Evolutionary conservation across 2,329 filamentous ascomycete genomes (phyloP), one percentile per base, ranked within the genome.

Genomic region (Neofusicoccum ribis): DNA sequence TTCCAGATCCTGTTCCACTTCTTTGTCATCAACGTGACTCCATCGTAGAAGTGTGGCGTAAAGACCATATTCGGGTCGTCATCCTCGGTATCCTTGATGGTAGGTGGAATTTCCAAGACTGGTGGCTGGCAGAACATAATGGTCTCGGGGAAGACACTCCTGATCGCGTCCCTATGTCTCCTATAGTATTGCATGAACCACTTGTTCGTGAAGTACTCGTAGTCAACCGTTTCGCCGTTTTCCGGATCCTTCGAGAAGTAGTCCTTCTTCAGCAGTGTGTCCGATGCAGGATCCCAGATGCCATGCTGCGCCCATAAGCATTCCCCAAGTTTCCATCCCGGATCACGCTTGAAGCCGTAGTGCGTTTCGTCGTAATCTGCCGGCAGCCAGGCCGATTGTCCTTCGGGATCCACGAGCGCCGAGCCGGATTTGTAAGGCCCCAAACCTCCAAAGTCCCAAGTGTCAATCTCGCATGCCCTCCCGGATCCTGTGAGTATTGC

Each of bases 1-100:
- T 99, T 99, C 91, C 95, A 99, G 15, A 90, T 88, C 44, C 93
- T 90, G 74, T 98, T 99, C 95, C 95, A 99, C 77, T 97, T 96
- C 80, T 99, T 99, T 12, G 92, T 98, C 85, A 99, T 91, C 3
- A 99, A 83, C 0, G 95, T 99, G 64, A 99, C 90, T 11, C 95
- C 95, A 71, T 99, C 95, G 77, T 99, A 99, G 75, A 92, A 99
- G 78, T 99, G 95, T 1, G 93, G 92, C 9, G 95, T 90, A 76
- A 97, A 98, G 2, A 93, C 91, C 86, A 98, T 90, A 68, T 89
- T 91, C 3, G 88, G 88, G 70, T 99, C 93, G 71, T 98, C 93
- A 73, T 98, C 94, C 34, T 84, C 81, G 0, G 93, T 97, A 12
- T 89, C 93, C 76, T 95, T 96, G 74, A 98, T 90, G 50, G 83